These are phyloP conservation scores for Osmanthus fragrans DNA, from an alignment of 257 asterid species.

Conservation along the genomic window DNA sequence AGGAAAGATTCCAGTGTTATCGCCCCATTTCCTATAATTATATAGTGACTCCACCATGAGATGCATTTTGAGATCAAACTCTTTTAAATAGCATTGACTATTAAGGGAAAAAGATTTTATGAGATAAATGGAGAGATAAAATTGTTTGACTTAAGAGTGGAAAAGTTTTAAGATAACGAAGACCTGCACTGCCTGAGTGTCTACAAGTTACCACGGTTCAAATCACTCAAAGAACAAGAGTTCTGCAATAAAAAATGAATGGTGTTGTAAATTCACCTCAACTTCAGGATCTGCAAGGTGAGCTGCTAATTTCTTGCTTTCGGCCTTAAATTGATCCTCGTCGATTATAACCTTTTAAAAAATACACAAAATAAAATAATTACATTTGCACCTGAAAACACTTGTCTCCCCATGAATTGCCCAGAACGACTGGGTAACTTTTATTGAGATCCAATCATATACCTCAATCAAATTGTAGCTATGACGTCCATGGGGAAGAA, in stretches of 20 bases:
- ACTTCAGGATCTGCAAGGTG: constrained; percentile 99
- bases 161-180: neutral
- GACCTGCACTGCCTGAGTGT: neutral
- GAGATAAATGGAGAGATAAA: neutral
- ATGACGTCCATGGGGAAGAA: constrained; percentile 92
- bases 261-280: constrained; percentile 56
- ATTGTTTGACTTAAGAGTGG: neutral
- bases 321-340: constrained; percentile 84
- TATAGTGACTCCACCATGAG: constrained; percentile 17
- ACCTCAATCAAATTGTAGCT: constrained; percentile 91
- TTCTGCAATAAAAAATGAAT: constrained; percentile 15
- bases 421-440: constrained; percentile 18
- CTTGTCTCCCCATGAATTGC: neutral
- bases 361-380: constrained; percentile 16
- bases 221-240: constrained; percentile 13
- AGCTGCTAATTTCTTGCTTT: constrained; percentile 85
- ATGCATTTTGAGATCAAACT: neutral
- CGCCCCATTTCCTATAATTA: neutral
- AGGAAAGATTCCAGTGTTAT: neutral
- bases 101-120: constrained; percentile 3
- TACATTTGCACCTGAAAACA: constrained; percentile 10
- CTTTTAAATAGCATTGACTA: neutral
- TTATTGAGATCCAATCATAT: constrained; percentile 3
- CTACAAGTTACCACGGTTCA: constrained; percentile 7
- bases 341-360: constrained; percentile 66